phyloP scores from a whole-genome alignment of 1,284 basidiomycete genomes.

The Trichosporon coremiiforme region DNA sequence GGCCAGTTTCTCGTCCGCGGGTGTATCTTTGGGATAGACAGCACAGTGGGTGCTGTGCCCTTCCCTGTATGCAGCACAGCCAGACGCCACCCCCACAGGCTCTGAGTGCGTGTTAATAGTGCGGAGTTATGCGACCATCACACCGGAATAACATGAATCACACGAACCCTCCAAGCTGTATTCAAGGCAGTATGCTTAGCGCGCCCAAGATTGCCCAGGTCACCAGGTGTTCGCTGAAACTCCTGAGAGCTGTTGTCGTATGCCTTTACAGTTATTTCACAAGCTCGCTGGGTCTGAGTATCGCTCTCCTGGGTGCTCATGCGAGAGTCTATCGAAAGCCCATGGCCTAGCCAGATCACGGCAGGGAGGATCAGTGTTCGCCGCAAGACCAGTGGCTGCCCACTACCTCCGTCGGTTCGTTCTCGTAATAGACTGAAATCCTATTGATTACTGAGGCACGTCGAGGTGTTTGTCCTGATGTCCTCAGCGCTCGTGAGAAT shows the following conservation, averaged over 20 bases:
- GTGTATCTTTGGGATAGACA: neutral
- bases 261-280: neutral
- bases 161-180: neutral
- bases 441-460: neutral
- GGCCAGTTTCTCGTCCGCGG: neutral
- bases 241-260: neutral
- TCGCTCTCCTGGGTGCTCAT: no score
- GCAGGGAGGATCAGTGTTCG: neutral
- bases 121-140: neutral
- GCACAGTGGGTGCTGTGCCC: neutral
- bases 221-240: neutral
- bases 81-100: slow-evolving; percentile 12
- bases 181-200: neutral
- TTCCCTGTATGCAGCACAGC: neutral
- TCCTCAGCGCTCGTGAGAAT: no score
- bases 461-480: no score
- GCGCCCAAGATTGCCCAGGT: neutral
- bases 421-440: neutral
- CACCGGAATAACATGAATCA: neutral
- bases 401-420: neutral
- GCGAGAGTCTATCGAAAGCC: no score
- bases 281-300: neutral
- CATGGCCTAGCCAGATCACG: no score
- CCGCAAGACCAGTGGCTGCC: neutral
- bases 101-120: neutral